Evolutionary conservation across 176 grass and related monocot genomes (phyloP).

Genomic region (Chloris gayana): DNA sequence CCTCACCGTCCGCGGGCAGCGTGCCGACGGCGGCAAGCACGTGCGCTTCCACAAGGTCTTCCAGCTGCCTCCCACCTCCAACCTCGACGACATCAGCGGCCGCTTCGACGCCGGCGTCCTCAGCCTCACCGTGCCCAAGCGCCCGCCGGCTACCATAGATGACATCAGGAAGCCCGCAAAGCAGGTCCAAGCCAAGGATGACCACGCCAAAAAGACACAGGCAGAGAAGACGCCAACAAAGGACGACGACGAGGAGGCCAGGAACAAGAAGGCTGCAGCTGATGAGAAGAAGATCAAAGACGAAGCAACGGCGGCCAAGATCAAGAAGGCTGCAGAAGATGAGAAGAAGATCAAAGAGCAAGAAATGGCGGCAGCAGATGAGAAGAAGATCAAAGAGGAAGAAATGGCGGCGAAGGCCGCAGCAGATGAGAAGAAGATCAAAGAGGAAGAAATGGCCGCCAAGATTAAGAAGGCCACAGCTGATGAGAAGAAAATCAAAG

Average conservation of each 20-base stretch:
- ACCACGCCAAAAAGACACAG: no score
- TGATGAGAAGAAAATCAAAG: background rate
- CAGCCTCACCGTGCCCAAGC: constrained; percentile 53
- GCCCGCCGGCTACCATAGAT: background rate
- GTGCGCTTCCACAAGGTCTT: constrained; percentile 45
- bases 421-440: no score
- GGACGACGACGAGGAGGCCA: background rate
- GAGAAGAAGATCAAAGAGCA: no score
- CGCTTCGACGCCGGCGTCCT: constrained; percentile 48
- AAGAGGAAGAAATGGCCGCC: no score
- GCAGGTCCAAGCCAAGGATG: background rate
- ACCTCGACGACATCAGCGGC: constrained; percentile 49
- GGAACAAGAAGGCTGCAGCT: background rate
- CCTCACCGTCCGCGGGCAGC: constrained; percentile 52
- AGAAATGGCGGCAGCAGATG: no score
- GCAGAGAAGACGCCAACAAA: no score
- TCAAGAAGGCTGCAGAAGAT: no score
- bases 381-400: background rate
- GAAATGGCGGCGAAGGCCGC: background rate
- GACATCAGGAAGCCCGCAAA: background rate
- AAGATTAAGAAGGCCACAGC: background rate
- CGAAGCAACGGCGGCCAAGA: background rate
- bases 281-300: background rate
- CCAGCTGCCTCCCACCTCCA: constrained; percentile 50
- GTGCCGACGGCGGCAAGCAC: background rate